Conservation (phyloP, 768 basidiomycete genomes). For the Leccinum sublutescens region DNA sequence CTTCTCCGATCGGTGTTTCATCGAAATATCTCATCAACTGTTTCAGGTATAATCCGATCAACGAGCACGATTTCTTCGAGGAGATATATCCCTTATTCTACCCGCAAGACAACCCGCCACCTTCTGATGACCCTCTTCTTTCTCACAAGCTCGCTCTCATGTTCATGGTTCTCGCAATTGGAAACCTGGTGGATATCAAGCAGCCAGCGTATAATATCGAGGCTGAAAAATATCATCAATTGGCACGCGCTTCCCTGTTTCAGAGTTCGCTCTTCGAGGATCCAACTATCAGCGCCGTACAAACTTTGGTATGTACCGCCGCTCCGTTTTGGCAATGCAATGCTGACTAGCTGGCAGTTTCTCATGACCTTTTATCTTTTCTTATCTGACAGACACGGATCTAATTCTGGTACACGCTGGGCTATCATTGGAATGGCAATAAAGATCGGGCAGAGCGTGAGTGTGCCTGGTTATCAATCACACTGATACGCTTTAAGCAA, state of each 20-base stretch:
- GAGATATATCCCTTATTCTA: constrained; percentile 63
- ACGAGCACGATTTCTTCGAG: constrained; percentile 54
- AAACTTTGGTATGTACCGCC: constrained; percentile 52
- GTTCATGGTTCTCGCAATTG: constrained; percentile 68
- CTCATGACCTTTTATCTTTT: constrained; percentile 72
- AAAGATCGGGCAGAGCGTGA: constrained; percentile 68
- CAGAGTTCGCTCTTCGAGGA: constrained; percentile 64
- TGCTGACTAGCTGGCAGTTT: constrained; percentile 40
- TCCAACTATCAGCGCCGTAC: constrained; percentile 65
- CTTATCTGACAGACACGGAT: constrained; percentile 65
- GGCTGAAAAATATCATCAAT: constrained; percentile 68
- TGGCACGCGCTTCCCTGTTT: constrained; percentile 65
- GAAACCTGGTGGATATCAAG: constrained; percentile 56
- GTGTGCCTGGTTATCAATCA: constrained; percentile 30
- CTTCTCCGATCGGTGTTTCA: constrained; percentile 4
- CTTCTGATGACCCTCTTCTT: constrained; percentile 49
- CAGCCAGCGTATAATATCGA: constrained; percentile 61
- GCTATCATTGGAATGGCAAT: constrained; percentile 67
- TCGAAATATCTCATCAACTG: constrained; percentile 6
- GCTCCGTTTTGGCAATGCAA: constrained; percentile 28
- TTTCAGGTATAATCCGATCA: constrained; percentile 66
- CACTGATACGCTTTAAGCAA: not conserved
- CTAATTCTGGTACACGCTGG: constrained; percentile 63
- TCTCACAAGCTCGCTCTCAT: constrained; percentile 63
- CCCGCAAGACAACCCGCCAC: constrained; percentile 40